Conservation (phyloP, 176 grass and related monocot species). For the Neostapfia colusana region DNA sequence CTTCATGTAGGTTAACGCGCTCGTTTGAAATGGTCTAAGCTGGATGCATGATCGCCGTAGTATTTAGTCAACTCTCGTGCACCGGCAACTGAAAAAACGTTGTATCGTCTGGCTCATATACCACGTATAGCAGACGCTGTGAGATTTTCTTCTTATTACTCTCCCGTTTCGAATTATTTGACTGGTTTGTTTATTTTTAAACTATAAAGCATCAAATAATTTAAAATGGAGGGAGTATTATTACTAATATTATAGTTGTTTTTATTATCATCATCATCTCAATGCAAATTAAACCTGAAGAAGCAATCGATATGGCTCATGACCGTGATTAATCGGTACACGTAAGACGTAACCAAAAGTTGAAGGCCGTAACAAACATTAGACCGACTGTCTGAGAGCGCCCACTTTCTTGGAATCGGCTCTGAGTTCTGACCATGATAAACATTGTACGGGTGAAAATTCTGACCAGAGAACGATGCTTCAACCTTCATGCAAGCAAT, state of each 20-base stretch:
- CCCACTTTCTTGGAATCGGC: constrained; percentile 35
- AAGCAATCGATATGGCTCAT: no score
- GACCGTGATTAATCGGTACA: background rate
- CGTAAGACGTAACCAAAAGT: background rate
- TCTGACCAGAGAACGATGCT: background rate
- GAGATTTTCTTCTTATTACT: no score
- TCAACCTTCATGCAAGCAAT: background rate
- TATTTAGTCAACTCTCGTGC: constrained; percentile 16
- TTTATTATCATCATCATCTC: no score
- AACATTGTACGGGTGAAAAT: background rate
- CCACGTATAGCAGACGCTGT: no score
- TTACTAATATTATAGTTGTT: no score
- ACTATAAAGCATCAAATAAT: no score
- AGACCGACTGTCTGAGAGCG: background rate
- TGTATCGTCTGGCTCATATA: background rate
- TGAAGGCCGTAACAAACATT: background rate
- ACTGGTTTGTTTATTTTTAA: no score
- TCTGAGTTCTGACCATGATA: constrained; percentile 7
- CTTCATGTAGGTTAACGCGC: background rate
- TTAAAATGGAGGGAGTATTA: background rate
- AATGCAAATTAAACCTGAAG: no score
- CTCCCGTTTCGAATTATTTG: no score
- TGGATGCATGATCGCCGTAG: background rate
- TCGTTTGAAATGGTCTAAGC: constrained; percentile 4
- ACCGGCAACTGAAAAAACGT: background rate